phyloP scores from a whole-genome alignment of 164 flowering plant species.

The Stephania japonica region DNA sequence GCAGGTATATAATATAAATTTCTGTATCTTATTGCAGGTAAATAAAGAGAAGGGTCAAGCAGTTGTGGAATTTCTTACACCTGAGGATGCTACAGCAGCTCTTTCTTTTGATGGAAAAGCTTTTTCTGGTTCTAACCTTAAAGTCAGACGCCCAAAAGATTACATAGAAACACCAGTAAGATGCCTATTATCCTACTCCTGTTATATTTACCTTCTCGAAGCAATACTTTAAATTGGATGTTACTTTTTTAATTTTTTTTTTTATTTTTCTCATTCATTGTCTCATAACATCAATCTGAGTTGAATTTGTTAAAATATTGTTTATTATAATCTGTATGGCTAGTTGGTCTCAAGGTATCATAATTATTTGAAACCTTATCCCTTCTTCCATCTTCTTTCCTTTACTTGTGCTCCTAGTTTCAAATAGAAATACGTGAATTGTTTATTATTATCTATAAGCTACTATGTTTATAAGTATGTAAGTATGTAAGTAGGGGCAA shows the following conservation, averaged over 20 bases:
- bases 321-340: no score
- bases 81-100: constrained; percentile 89
- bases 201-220: constrained; percentile 11
- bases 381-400: not conserved
- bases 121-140: constrained; percentile 57
- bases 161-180: constrained; percentile 77
- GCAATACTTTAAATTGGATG: not conserved
- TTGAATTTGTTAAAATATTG: not conserved
- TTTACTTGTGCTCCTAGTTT: no score
- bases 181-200: constrained; percentile 19
- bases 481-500: not conserved
- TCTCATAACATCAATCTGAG: not conserved
- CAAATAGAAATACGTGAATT: no score
- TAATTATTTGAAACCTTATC: not conserved
- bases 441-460: not conserved
- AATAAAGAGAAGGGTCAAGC: constrained; percentile 85
- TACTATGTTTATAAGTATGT: not conserved
- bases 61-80: constrained; percentile 86
- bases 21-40: constrained; percentile 42
- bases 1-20: not conserved
- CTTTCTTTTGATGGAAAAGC: constrained; percentile 67
- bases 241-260: not conserved
- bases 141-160: constrained; percentile 87
- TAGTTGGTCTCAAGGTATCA: not conserved
- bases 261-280: not conserved